Conservation (phyloP, 345 rosid species). For the Hirschfeldia incana region DNA sequence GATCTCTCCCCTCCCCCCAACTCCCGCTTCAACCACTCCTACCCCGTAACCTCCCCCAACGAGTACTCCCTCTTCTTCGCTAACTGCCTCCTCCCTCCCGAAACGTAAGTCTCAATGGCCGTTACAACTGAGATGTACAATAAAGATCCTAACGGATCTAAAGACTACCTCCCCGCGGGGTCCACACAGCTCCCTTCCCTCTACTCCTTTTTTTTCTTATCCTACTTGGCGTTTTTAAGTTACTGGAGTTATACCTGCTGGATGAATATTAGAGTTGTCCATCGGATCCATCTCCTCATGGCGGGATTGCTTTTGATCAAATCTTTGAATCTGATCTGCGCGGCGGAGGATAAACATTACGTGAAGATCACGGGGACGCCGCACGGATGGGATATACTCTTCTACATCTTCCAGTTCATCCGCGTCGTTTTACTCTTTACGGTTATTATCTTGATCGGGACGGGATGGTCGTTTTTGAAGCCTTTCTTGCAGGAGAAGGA, state of each 20-base stretch:
- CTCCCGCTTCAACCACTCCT: slow-evolving; percentile 59
- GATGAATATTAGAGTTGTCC: slow-evolving; percentile 53
- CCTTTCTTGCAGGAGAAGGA: slow-evolving; percentile 95
- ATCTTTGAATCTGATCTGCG: slow-evolving; percentile 85
- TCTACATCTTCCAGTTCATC: slow-evolving; percentile 85
- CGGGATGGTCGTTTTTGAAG: slow-evolving; percentile 97
- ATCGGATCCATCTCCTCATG: slow-evolving; percentile 90
- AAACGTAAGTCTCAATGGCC: slow-evolving; percentile 74
- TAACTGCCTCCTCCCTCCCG: slow-evolving; percentile 63
- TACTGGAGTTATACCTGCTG: slow-evolving; percentile 66
- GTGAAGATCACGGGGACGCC: slow-evolving; percentile 93
- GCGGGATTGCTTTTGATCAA: slow-evolving; percentile 72
- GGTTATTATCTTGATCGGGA: slow-evolving; percentile 89
- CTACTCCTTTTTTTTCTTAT: slow-evolving; percentile 54
- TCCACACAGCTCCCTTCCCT: slow-evolving; percentile 72
- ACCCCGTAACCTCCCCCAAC: slow-evolving; percentile 67
- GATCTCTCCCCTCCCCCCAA: slow-evolving; percentile 80
- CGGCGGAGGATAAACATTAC: slow-evolving; percentile 83
- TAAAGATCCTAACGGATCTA: slow-evolving; percentile 57
- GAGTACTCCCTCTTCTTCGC: slow-evolving; percentile 92
- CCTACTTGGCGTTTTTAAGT: slow-evolving; percentile 58
- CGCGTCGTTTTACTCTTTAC: slow-evolving; percentile 85
- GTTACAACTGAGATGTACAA: slow-evolving; percentile 78
- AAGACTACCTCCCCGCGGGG: slow-evolving; percentile 81
- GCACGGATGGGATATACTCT: slow-evolving; percentile 96